phyloP scores from a whole-genome alignment of 495 filamentous ascomycete genomes.

The Sordaria brevicollis region DNA sequence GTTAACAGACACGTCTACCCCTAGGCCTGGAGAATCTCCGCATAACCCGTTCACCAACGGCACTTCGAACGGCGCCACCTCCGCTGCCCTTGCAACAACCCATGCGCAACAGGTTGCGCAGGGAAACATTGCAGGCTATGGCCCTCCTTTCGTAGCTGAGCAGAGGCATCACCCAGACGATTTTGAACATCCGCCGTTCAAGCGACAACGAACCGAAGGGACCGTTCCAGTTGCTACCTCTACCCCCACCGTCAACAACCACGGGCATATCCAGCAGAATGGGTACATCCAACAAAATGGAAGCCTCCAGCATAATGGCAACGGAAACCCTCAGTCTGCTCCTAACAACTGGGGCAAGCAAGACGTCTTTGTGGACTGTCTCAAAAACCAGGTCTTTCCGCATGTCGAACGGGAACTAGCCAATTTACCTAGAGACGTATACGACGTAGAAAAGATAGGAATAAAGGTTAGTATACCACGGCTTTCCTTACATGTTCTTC shows the following conservation, averaged over 20 bases:
- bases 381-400: constrained; percentile 26
- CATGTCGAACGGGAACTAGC: constrained; percentile 17
- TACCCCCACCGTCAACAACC: not conserved
- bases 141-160: not conserved
- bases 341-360: not conserved
- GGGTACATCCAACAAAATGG: too few relatives aligned
- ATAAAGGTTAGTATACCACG: constrained; percentile 3
- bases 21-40: not conserved
- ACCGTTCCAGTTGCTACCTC: not conserved
- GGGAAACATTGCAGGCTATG: not conserved
- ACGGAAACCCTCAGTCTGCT: not conserved
- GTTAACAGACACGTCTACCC: not conserved
- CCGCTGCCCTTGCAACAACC: not conserved
- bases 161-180: not conserved
- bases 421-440: not conserved
- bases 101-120: not conserved
- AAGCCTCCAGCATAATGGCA: too few relatives aligned
- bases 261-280: not conserved
- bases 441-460: constrained; percentile 2
- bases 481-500: not conserved
- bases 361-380: constrained; percentile 5
- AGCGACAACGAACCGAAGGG: not conserved
- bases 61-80: not conserved
- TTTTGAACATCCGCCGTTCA: not conserved
- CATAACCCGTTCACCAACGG: not conserved